These are phyloP conservation scores for Platismatia glauca DNA, from an alignment of 495 filamentous ascomycete genomes.

Conservation along the genomic window DNA sequence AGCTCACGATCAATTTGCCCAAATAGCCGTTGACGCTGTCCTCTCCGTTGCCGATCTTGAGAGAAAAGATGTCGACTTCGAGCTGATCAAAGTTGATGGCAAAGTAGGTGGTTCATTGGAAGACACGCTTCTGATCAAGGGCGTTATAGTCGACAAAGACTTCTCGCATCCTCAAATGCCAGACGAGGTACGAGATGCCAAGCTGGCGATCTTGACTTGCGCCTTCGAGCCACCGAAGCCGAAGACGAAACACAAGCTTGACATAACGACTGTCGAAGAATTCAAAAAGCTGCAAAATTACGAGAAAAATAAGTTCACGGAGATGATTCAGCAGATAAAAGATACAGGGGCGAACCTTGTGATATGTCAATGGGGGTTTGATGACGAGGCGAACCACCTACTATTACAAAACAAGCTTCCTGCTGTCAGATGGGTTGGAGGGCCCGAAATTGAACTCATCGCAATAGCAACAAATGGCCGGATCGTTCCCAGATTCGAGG, in stretches of 20 bases:
- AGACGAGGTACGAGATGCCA: conserved; percentile 82
- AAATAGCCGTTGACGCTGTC: conserved; percentile 95
- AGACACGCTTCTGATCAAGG: conserved; percentile 88
- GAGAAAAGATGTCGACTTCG: conserved; percentile 96
- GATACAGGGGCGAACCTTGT: conserved; percentile 93
- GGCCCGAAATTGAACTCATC: conserved; percentile 96
- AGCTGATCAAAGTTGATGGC: conserved; percentile 98
- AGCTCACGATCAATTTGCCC: conserved; percentile 93
- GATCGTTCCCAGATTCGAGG: conserved; percentile 96
- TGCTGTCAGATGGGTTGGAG: conserved; percentile 95
- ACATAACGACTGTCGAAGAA: conserved; percentile 94
- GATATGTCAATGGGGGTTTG: conserved; percentile 99
- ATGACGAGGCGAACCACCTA: conserved; percentile 97
- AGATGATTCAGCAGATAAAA: conserved; percentile 99
- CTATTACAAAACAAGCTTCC: conserved; percentile 92
- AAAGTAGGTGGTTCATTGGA: conserved; percentile 96
- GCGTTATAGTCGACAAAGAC: conserved; percentile 98
- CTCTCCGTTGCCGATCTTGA: conserved; percentile 93
- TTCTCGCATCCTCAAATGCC: conserved; percentile 99
- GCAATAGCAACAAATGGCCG: conserved; percentile 96
- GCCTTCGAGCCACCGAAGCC: conserved; percentile 99
- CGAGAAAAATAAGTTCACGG: conserved; percentile 88
- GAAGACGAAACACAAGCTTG: conserved; percentile 99
- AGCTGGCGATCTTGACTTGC: conserved; percentile 94
- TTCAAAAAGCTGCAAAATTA: conserved; percentile 95